Conservation (phyloP, 2,329 filamentous ascomycete genomes). For the Lojkania enalia region DNA sequence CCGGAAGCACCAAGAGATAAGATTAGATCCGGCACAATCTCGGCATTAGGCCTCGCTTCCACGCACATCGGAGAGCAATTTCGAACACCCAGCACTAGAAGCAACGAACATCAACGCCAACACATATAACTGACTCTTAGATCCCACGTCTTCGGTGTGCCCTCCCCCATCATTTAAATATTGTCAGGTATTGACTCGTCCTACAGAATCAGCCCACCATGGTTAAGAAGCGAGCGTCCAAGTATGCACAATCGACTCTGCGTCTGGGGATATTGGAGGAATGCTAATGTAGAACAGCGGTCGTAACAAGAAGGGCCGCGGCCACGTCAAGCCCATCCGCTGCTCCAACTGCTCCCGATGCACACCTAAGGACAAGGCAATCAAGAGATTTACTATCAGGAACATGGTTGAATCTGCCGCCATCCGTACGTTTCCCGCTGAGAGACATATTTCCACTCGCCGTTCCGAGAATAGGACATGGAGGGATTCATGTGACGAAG, state of each 20-base stretch:
- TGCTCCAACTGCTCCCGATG: constrained; percentile 81
- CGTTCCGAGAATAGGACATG: constrained; percentile 2
- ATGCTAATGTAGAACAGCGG: constrained; percentile 64
- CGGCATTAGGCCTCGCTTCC: constrained; percentile 23
- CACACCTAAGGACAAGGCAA: constrained; percentile 99
- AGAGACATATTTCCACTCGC: too few relatives aligned
- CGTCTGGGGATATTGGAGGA: constrained; percentile 15
- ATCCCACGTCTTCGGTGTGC: constrained; percentile 42
- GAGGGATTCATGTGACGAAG: background rate
- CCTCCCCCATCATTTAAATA: constrained; percentile 1
- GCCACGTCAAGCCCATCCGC: constrained; percentile 99
- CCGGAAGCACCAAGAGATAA: constrained; percentile 33
- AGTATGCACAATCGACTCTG: constrained; percentile 56
- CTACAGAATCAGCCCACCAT: constrained; percentile 60
- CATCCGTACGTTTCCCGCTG: constrained; percentile 76
- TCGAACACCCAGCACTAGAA: constrained; percentile 21
- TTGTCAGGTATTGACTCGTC: constrained; percentile 3
- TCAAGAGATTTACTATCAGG: constrained; percentile 99
- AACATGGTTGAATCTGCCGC: constrained; percentile 99
- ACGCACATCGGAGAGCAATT: constrained; percentile 28
- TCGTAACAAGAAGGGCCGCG: constrained; percentile 99
- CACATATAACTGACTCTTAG: constrained; percentile 42
- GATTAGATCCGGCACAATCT: constrained; percentile 30
- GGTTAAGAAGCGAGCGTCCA: constrained; percentile 77
- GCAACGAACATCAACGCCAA: constrained; percentile 37